phyloP scores from a whole-genome alignment of 2,329 filamentous ascomycete genomes.

The Pseudocercospora crystallina region DNA sequence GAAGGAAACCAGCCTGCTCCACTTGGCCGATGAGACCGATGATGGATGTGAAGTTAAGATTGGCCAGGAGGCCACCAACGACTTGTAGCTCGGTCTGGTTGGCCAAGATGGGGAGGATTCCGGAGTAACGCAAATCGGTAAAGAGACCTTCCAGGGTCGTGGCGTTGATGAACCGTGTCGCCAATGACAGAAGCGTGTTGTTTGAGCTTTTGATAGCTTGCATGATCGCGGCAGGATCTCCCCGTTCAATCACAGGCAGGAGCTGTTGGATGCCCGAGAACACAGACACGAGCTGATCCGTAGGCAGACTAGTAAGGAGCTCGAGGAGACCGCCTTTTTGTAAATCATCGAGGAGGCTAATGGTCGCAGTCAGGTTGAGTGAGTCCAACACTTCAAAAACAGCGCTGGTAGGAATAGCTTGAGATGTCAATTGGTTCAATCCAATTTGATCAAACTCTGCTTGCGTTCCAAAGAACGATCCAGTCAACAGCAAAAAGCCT shows the following conservation, averaged over 20 bases:
- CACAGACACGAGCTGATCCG: constrained; percentile 4
- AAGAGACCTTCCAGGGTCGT: constrained; percentile 12
- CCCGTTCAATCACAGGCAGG: constrained; percentile 10
- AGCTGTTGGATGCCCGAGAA: constrained; percentile 11
- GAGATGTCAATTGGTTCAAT: not conserved
- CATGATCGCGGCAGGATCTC: constrained; percentile 8
- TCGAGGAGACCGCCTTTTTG: constrained; percentile 9
- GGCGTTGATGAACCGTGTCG: not conserved
- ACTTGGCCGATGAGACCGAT: constrained; percentile 9
- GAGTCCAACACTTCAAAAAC: constrained; percentile 13
- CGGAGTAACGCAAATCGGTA: constrained; percentile 8
- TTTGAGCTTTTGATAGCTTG: constrained; percentile 11
- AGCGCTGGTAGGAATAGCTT: constrained; percentile 8
- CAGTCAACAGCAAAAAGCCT: constrained; percentile 15
- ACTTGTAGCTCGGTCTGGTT: constrained; percentile 11
- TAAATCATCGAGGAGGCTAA: constrained; percentile 6
- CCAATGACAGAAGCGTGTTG: constrained; percentile 7
- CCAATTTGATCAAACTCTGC: constrained; percentile 17
- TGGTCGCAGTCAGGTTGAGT: constrained; percentile 15
- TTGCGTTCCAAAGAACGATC: constrained; percentile 18
- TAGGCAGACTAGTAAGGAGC: constrained; percentile 8
- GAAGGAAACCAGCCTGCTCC: constrained; percentile 5
- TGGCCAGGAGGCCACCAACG: constrained; percentile 9
- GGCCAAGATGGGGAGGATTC: constrained; percentile 11
- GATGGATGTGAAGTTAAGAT: constrained; percentile 18